Conservation (phyloP, 1,284 basidiomycete species). For the Peniophora sp. region DNA sequence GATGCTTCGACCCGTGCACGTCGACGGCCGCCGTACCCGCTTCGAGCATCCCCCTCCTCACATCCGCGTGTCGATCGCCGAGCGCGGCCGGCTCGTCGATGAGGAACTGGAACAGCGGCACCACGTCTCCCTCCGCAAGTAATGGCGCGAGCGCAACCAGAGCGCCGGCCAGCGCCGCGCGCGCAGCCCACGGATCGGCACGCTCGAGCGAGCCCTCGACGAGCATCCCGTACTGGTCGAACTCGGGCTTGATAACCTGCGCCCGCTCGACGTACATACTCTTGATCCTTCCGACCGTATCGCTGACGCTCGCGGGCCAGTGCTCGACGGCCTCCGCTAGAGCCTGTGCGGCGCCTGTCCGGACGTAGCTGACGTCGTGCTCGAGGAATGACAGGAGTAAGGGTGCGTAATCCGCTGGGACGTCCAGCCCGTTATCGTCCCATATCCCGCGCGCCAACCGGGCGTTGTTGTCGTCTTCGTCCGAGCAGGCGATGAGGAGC, state of each 20-base stretch:
- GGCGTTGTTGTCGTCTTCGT: conserved; percentile 88
- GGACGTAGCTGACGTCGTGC: conserved; percentile 79
- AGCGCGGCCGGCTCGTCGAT: conserved; percentile 70
- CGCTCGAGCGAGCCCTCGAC: conserved; percentile 85
- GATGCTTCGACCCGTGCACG: conserved; percentile 66
- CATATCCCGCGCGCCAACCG: conserved; percentile 79
- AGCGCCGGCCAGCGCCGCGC: conserved; percentile 70
- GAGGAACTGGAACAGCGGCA: conserved; percentile 83
- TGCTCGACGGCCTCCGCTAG: conserved; percentile 74
- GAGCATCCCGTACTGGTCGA: conserved; percentile 91
- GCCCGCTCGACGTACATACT: conserved; percentile 84
- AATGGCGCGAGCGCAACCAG: conserved; percentile 67
- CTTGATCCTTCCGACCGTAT: conserved; percentile 46
- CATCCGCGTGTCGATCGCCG: conserved; percentile 80
- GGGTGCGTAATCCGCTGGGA: conserved; percentile 66
- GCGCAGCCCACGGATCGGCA: conserved; percentile 86
- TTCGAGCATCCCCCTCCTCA: conserved; percentile 81
- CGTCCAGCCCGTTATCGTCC: conserved; percentile 95
- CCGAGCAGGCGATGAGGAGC: conserved; percentile 87
- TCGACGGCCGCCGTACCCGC: conserved; percentile 85
- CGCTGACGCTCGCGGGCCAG: conserved; percentile 60
- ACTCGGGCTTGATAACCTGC: conserved; percentile 83
- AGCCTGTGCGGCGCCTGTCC: conserved; percentile 65
- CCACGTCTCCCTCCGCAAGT: conserved; percentile 61
- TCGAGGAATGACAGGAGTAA: conserved; percentile 67